These are phyloP conservation scores for Fusarium proliferatum DNA, from an alignment of 2,329 filamentous ascomycete species.

Conservation along the genomic window DNA sequence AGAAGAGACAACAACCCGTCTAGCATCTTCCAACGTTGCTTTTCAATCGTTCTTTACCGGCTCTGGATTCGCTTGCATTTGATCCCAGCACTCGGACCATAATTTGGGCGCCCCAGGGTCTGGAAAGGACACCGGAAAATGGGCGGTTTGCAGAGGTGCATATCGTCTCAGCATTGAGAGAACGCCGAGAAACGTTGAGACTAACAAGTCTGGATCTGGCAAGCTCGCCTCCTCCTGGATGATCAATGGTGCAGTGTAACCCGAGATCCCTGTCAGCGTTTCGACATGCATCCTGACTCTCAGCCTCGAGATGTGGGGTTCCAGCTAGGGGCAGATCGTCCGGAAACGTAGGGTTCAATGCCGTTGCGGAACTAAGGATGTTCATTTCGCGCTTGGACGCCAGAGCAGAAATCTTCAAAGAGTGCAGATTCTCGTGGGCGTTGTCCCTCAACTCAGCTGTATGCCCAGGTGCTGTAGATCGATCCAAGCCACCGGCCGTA, in stretches of 20 bases:
- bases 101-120: conserved; percentile 15
- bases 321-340: conserved; percentile 5
- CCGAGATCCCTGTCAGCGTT: conserved; percentile 30
- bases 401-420: background rate
- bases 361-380: background rate
- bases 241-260: conserved; percentile 29
- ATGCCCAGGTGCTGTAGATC: conserved; percentile 19
- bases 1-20: conserved; percentile 17
- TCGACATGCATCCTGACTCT: conserved; percentile 18
- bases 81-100: conserved; percentile 28
- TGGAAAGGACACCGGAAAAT: conserved; percentile 14
- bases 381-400: conserved; percentile 4
- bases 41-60: conserved; percentile 36
- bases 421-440: conserved; percentile 12
- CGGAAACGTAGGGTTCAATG: background rate
- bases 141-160: conserved; percentile 12
- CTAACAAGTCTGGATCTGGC: conserved; percentile 16
- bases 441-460: conserved; percentile 20
- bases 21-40: conserved; percentile 20
- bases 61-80: conserved; percentile 39
- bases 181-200: conserved; percentile 13
- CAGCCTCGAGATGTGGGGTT: conserved; percentile 26
- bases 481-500: conserved; percentile 26
- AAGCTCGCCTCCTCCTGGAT: conserved; percentile 13
- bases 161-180: conserved; percentile 18